A percentile compares a stretch with the other conserved stretches of the same genome.
phyloP scores from a whole-genome alignment of 2,329 filamentous ascomycete species.

The Trichoderma arundinaceum region DNA sequence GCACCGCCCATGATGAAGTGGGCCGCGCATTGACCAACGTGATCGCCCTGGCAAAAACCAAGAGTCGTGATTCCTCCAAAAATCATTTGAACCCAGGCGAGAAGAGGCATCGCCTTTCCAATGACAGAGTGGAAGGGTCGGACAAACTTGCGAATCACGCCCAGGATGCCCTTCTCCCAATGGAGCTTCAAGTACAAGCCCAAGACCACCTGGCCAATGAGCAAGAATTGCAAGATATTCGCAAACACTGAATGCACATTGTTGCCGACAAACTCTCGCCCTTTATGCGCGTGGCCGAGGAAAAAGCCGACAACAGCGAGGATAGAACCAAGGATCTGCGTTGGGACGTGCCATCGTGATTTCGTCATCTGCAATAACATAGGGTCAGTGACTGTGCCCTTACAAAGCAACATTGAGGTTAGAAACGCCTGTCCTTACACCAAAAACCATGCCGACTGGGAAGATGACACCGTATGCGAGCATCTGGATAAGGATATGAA shows the following conservation, averaged over 20 bases:
- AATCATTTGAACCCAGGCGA: conserved; percentile 91
- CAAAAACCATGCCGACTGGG: conserved; percentile 92
- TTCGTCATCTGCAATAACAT: conserved; percentile 70
- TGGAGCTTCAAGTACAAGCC: conserved; percentile 90
- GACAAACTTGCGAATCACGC: conserved; percentile 73
- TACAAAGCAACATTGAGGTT: background rate
- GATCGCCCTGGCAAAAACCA: conserved; percentile 91
- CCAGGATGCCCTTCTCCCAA: conserved; percentile 82
- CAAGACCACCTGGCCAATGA: conserved; percentile 76
- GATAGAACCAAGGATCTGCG: conserved; percentile 75
- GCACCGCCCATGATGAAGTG: conserved; percentile 99
- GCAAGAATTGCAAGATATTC: conserved; percentile 77
- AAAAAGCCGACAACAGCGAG: conserved; percentile 86
- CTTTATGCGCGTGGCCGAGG: conserved; percentile 87
- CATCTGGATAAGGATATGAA: conserved; percentile 88
- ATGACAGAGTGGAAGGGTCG: conserved; percentile 78
- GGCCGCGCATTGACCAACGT: conserved; percentile 88
- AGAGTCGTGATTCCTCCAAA: conserved; percentile 92
- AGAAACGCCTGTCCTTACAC: conserved; percentile 60
- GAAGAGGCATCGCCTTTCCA: conserved; percentile 84
- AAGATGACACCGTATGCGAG: conserved; percentile 90
- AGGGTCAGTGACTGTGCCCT: conserved; percentile 26
- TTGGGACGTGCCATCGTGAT: conserved; percentile 91
- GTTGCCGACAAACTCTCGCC: conserved; percentile 75
- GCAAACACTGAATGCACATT: conserved; percentile 87